Evolutionary conservation across 768 basidiomycete species (phyloP), one percentile per base, ranked within the genome.

Genomic region (Rhizopogon vinicolor): DNA sequence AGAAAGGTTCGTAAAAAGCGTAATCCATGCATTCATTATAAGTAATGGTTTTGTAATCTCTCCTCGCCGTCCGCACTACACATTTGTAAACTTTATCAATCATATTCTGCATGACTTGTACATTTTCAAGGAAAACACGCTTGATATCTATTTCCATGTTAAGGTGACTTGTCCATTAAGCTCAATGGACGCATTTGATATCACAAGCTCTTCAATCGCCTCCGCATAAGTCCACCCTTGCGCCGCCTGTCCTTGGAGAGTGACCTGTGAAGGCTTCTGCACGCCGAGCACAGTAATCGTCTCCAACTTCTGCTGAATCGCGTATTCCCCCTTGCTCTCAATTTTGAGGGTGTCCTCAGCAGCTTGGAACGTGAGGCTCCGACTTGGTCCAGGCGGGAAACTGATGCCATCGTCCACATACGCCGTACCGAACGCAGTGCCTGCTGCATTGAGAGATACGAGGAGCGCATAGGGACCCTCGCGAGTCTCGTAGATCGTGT

Each of bases 351-450:
- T 53, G 8, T 70, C 66, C 13, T 61, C 60, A 3, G 58, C 56
- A 7, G 74, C 79, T 0, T 58, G 51, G 64, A 88, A 80, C 0
- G 62, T 75, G 52, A 89, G 62, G 7, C 62, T 78, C 5, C 65
- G 77, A 64, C 71, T 78, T 3, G 78, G 75, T 14, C 79, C 78
- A n/a, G 83, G 82, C 25, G 82, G 82, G 54, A 77, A 64, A 60
- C 75, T 83, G 37, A 82, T 74, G 9, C 89, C 89, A 62, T 91
- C 89, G 64, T 91, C 89, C 18, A 91, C 59, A 63, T 85, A 86
- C 0, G 83, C 82, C 25, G 75, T 69, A 1, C 88, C 89, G 43
- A 73, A 77, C 0, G 87, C 87, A 5, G 64, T 55, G 0, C 82
- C 80, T 37, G 71, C 68, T 10, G 61, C 60, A 18, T 77, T 72